Evolutionary conservation across 345 rosid genomes (phyloP).

Genomic region (Raphanus raphanistrum): DNA sequence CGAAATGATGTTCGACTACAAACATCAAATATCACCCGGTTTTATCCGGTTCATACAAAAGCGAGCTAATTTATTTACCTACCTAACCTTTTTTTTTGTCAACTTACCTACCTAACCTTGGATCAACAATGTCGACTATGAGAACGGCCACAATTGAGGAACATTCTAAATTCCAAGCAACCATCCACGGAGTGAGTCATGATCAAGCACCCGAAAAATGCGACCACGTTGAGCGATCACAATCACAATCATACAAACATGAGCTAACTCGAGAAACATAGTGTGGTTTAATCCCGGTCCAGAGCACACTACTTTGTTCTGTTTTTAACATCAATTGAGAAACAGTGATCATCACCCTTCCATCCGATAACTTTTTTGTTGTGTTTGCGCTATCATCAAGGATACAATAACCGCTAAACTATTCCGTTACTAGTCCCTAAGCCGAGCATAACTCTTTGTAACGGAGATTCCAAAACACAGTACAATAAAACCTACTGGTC

Average conservation of each 20-base stretch:
- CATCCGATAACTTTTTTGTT: background rate
- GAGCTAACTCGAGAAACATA: constrained; percentile 65
- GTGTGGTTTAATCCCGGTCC: background rate
- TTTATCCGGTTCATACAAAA: constrained; percentile 23
- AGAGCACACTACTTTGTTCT: background rate
- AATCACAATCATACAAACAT: constrained; percentile 68
- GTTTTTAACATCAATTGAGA: background rate
- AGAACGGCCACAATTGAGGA: constrained; percentile 48
- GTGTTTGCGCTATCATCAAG: background rate
- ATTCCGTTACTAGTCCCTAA: background rate
- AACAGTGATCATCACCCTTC: background rate
- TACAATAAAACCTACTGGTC: background rate
- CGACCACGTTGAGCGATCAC: constrained; percentile 61
- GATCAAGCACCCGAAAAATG: constrained; percentile 77
- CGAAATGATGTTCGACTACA: background rate
- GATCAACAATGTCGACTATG: constrained; percentile 31
- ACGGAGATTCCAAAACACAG: background rate
- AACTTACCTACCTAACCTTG: background rate
- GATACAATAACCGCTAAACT: background rate
- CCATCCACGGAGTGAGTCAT: constrained; percentile 61
- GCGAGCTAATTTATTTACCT: background rate
- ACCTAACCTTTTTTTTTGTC: too few species aligned
- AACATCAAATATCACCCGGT: background rate
- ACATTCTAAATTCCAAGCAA: constrained; percentile 78
- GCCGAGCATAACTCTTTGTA: too few species aligned